Evolutionary conservation across 2,329 filamentous ascomycete genomes (phyloP), one percentile per base, ranked within the genome.

Genomic region (Ophiostoma sp.): DNA sequence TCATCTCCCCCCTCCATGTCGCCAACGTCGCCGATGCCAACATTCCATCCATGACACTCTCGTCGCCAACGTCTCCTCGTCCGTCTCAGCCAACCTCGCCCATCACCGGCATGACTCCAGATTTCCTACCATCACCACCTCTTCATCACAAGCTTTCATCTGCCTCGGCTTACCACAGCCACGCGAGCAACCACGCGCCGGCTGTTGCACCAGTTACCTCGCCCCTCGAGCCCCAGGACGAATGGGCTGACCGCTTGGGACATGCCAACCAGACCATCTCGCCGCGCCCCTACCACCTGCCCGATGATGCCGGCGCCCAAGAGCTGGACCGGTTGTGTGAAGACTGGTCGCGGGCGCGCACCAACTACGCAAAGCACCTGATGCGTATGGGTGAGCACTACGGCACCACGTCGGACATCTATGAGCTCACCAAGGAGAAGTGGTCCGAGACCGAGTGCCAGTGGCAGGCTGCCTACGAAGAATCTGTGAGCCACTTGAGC

Each of bases 241-340:
- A 90, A 74, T 97, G 94, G 94, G 90, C 92, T 0, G 87, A 90
- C 76, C 88, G 88, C 70, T 86, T 98, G 17, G 94, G 94, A 36
- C 94, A 98, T 77, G 94, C 94, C 73, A 97, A 98, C 81, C 97
- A 96, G 78, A 94, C 87, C 75, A 96, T 98, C 75, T 82, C 87
- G 31, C 94, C 94, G 0, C 87, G 89, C 77, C 94, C 94, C 0
- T 97, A 97, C 76, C 79, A 86, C 31, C 31, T 72, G 0, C 31
- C 31, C 20, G 84, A 68, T 5, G 39, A 13, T 4, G 84, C 87
- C 73, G 87, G 90, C 73, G 76, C 89, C 11, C 83, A 86, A 4
- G 78, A 82, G 0, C 79, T 87, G 35, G 85, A 85, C 44, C 85
- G 88, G 76, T 83, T 97, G 68, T 88, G 90, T 68, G 83, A 86